A percentile compares a stretch with the other conserved stretches of the same genome.
phyloP scores from a whole-genome alignment of 495 filamentous ascomycete genomes.

The Evernia prunastri region DNA sequence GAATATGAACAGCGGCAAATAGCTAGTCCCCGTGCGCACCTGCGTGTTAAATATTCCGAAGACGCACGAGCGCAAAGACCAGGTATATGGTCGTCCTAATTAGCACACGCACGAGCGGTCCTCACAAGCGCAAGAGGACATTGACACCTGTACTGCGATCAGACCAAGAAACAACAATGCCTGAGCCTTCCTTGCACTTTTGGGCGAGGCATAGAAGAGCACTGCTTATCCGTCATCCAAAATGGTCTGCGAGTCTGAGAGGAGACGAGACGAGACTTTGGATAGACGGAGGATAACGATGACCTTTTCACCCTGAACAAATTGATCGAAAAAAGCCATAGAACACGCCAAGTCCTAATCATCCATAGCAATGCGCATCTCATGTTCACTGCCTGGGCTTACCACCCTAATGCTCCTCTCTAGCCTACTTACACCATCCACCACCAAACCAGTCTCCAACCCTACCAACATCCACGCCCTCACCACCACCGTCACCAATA shows the following conservation, averaged over 20 bases:
- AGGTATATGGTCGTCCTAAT: neutral
- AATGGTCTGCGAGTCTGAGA: neutral
- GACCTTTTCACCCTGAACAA: too few relatives aligned
- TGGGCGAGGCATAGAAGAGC: neutral
- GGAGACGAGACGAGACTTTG: neutral
- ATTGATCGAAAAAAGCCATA: neutral
- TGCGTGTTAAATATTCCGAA: neutral
- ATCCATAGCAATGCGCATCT: neutral
- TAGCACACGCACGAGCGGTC: neutral
- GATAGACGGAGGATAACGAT: neutral
- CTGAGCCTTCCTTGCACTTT: neutral
- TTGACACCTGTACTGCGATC: neutral
- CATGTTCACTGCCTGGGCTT: neutral
- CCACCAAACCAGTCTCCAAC: neutral
- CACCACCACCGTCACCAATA: neutral
- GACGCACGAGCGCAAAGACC: neutral
- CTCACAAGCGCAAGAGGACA: neutral
- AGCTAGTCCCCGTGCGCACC: neutral
- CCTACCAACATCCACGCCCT: neutral
- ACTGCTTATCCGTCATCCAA: neutral
- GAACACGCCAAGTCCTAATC: neutral
- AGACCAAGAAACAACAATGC: neutral
- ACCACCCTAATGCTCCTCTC: neutral
- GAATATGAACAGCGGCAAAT: neutral
- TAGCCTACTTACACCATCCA: neutral